Evolutionary conservation across 2,329 filamentous ascomycete genomes (phyloP).

Genomic region (Alternaria panax): DNA sequence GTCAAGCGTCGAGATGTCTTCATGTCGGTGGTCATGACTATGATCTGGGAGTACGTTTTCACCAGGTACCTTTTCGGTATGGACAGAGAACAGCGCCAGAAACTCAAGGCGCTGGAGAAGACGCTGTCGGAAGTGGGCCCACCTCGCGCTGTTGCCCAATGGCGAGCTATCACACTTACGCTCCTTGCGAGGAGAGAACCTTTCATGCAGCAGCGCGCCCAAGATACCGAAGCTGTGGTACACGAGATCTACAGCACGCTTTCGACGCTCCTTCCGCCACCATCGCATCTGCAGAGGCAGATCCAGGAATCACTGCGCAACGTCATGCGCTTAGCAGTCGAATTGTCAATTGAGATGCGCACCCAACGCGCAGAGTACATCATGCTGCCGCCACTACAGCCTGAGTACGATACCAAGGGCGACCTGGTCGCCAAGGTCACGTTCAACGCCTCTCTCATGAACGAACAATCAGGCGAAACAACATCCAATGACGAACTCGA

Average conservation of each 20-base stretch:
- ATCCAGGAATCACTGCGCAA: constrained; percentile 85
- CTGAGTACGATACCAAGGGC: constrained; percentile 92
- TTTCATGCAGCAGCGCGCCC: constrained; percentile 83
- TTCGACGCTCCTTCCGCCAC: constrained; percentile 84
- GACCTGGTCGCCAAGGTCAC: constrained; percentile 85
- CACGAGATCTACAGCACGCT: constrained; percentile 88
- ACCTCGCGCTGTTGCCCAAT: constrained; percentile 87
- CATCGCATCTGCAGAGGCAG: constrained; percentile 78
- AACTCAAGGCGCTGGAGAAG: constrained; percentile 95
- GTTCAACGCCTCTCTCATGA: constrained; percentile 95
- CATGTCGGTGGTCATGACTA: constrained; percentile 98
- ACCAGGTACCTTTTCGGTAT: constrained; percentile 98
- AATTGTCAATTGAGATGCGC: constrained; percentile 94
- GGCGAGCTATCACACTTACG: constrained; percentile 94
- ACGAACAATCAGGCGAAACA: constrained; percentile 79
- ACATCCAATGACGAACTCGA: constrained; percentile 82
- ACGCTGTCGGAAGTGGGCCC: constrained; percentile 85
- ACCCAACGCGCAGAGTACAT: constrained; percentile 96
- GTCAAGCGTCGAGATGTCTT: constrained; percentile 91
- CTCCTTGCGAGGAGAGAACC: constrained; percentile 79
- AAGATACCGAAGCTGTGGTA: constrained; percentile 95
- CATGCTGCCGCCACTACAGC: constrained; percentile 94
- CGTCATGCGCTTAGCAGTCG: constrained; percentile 87
- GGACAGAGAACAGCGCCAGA: constrained; percentile 96
- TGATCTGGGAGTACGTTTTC: constrained; percentile 99